Percentiles rank a stretch among this genome's conserved stretches.
phyloP scores from a whole-genome alignment of 768 basidiomycete species.

The Tylopilus sp. region DNA sequence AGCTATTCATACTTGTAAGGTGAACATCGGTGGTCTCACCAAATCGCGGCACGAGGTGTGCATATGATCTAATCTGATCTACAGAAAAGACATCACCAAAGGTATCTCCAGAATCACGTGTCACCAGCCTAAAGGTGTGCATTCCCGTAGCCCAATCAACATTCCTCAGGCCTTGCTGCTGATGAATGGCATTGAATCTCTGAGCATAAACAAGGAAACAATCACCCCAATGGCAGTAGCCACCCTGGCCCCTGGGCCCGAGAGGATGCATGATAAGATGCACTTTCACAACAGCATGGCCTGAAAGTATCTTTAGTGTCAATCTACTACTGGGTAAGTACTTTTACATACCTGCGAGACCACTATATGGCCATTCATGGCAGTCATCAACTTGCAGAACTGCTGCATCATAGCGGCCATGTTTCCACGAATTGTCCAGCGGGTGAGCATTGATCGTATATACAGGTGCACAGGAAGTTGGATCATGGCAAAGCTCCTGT shows the following conservation, averaged over 20 bases:
- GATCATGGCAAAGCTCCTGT: neutral
- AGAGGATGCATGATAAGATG: neutral
- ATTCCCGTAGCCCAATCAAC: neutral
- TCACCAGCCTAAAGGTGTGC: neutral
- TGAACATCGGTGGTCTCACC: neutral
- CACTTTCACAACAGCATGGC: neutral
- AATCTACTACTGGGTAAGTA: neutral
- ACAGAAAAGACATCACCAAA: neutral
- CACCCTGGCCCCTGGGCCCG: too few species aligned
- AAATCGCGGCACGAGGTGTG: neutral
- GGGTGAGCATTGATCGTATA: too few species aligned
- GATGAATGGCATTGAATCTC: neutral
- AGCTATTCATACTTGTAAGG: too few species aligned
- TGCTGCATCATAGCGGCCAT: neutral
- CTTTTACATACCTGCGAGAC: too few species aligned
- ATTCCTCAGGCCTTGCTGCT: neutral
- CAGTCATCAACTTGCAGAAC: neutral
- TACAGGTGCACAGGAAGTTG: too few species aligned
- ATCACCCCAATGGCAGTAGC: neutral
- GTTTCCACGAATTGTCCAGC: too few species aligned
- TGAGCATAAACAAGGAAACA: too few species aligned
- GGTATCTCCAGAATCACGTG: neutral
- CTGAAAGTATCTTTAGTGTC: neutral
- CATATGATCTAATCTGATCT: neutral
- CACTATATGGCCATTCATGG: neutral